phyloP scores from a whole-genome alignment of 2,329 filamentous ascomycete genomes.

The Monosporascus sp. region DNA sequence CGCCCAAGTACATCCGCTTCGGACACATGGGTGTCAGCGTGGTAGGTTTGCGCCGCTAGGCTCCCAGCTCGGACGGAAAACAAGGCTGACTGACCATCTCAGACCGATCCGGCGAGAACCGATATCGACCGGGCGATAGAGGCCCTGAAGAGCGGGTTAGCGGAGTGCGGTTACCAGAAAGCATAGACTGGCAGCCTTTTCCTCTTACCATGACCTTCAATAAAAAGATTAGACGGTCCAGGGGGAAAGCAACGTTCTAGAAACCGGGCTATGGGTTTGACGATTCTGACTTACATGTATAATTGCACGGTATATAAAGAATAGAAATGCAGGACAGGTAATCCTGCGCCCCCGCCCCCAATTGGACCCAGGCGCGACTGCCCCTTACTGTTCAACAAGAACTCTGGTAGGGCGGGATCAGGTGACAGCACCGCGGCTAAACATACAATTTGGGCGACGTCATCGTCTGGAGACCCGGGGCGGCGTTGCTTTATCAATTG shows the following conservation, averaged over 20 bases:
- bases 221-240: background rate
- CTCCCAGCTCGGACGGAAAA: slow-evolving; percentile 1
- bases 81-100: slow-evolving; percentile 13
- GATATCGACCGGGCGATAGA: slow-evolving; percentile 83
- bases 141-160: slow-evolving; percentile 68
- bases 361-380: too few relatives aligned
- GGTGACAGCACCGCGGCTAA: too few relatives aligned
- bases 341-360: too few relatives aligned
- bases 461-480: too few relatives aligned
- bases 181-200: slow-evolving; percentile 21
- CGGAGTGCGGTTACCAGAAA: slow-evolving; percentile 65
- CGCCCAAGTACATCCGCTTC: slow-evolving; percentile 87
- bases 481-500: too few relatives aligned
- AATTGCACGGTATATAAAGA: background rate
- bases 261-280: background rate
- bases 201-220: background rate
- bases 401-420: too few relatives aligned
- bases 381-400: too few relatives aligned
- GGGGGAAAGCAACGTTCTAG: too few relatives aligned
- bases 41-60: slow-evolving; percentile 39
- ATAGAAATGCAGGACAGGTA: too few relatives aligned
- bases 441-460: too few relatives aligned
- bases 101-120: slow-evolving; percentile 69
- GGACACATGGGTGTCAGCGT: slow-evolving; percentile 97
- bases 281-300: background rate